These are phyloP conservation scores for Lenzites betulinus DNA, from an alignment of 768 basidiomycete species.

Conservation along the genomic window DNA sequence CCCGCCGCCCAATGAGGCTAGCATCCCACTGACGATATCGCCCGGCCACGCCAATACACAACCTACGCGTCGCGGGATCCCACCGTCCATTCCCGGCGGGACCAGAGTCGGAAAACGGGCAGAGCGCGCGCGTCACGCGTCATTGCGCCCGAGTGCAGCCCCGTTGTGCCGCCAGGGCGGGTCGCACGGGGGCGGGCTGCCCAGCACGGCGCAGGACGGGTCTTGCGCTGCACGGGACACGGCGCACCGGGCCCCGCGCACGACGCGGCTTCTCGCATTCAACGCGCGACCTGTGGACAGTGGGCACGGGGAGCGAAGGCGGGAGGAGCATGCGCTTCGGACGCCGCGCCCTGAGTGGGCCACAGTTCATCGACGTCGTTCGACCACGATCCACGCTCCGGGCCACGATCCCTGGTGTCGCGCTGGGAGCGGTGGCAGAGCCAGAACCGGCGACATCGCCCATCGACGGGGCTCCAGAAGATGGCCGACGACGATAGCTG, in stretches of 20 bases:
- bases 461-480: neutral
- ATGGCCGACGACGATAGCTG: neutral
- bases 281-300: neutral
- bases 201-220: neutral
- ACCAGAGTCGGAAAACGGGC: too few species aligned
- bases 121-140: conserved; percentile 2
- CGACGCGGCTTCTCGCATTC: neutral
- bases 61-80: conserved; percentile 10
- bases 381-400: too few species aligned
- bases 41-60: neutral
- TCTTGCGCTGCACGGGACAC: conserved; percentile 4
- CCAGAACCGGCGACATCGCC: too few species aligned
- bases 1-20: neutral
- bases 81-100: neutral
- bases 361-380: too few species aligned
- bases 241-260: neutral
- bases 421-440: too few species aligned
- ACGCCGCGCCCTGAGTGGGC: too few species aligned
- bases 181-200: neutral
- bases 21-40: too few species aligned
- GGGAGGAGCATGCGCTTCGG: too few species aligned
- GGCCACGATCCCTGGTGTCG: too few species aligned
- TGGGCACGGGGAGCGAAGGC: too few species aligned
- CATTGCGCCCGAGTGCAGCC: neutral
- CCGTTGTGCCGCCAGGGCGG: neutral